These are phyloP conservation scores for Purshia tridentata DNA, from an alignment of 306 rosid species.

Conservation along the genomic window DNA sequence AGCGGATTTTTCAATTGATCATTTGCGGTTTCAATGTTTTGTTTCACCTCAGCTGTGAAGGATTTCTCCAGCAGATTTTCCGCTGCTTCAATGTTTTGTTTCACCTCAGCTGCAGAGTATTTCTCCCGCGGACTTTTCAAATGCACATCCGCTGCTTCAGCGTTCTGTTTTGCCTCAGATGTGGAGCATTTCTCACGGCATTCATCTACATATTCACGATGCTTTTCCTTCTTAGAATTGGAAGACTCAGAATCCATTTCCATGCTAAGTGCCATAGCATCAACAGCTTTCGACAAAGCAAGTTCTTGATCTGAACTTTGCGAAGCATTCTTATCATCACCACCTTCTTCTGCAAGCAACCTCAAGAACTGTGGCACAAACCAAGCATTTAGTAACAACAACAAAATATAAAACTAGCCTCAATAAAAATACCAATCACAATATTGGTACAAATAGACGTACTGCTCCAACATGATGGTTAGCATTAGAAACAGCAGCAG, in stretches of 20 bases:
- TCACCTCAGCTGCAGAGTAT: slow-evolving; percentile 29
- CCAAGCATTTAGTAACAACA: neutral
- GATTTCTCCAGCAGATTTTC: slow-evolving; percentile 35
- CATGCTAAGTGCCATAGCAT: slow-evolving; percentile 53
- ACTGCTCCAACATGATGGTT: slow-evolving; percentile 85
- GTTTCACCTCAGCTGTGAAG: slow-evolving; percentile 31
- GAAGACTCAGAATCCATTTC: slow-evolving; percentile 36
- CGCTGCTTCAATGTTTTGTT: slow-evolving; percentile 32
- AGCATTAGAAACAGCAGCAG: slow-evolving; percentile 69
- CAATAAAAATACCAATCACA: neutral
- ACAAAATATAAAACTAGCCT: neutral
- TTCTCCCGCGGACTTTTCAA: slow-evolving; percentile 30
- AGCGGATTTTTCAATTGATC: slow-evolving; percentile 27
- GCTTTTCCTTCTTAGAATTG: slow-evolving; percentile 53
- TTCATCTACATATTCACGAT: slow-evolving; percentile 54
- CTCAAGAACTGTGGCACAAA: slow-evolving; percentile 63
- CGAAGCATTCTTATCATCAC: slow-evolving; percentile 46
- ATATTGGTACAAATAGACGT: slow-evolving; percentile 24
- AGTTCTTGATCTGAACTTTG: slow-evolving; percentile 60
- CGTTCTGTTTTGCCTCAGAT: slow-evolving; percentile 41
- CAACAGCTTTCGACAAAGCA: slow-evolving; percentile 65
- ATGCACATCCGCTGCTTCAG: slow-evolving; percentile 35
- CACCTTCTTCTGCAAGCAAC: slow-evolving; percentile 62
- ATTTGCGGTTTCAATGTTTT: slow-evolving; percentile 35
- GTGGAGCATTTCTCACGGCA: slow-evolving; percentile 59